Percentiles rank a stretch among this genome's conserved stretches.
phyloP scores from a whole-genome alignment of 2,329 filamentous ascomycete genomes.

The Raffaelea albimanens region DNA sequence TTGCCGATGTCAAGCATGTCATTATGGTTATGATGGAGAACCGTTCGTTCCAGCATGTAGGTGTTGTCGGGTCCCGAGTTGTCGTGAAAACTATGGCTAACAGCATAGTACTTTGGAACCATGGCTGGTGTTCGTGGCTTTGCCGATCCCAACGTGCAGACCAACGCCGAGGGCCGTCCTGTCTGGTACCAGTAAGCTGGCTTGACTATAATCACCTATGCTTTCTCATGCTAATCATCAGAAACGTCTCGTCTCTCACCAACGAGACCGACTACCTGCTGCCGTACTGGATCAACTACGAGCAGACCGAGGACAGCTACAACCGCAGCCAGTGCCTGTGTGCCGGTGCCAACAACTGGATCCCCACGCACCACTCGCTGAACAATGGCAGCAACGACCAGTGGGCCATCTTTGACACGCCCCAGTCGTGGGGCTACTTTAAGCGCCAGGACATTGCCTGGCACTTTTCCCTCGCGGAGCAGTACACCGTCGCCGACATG shows the following conservation, averaged over 20 bases:
- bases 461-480: constrained; percentile 45
- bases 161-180: constrained; percentile 33
- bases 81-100: no score
- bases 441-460: constrained; percentile 40
- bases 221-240: no score
- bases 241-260: constrained; percentile 27
- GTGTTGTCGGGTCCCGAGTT: constrained; percentile 6
- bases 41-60: constrained; percentile 22
- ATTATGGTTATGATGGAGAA: constrained; percentile 47
- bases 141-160: constrained; percentile 42
- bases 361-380: constrained; percentile 39
- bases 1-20: constrained; percentile 45
- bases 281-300: constrained; percentile 44
- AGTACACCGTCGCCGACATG: constrained; percentile 44
- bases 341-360: constrained; percentile 41
- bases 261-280: constrained; percentile 32
- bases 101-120: constrained; percentile 38
- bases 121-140: constrained; percentile 46
- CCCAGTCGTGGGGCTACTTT: constrained; percentile 41
- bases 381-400: constrained; percentile 39
- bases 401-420: constrained; percentile 39
- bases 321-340: constrained; percentile 42
- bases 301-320: constrained; percentile 26
- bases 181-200: constrained; percentile 37
- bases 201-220: not conserved